Conservation (phyloP, 2,329 filamentous ascomycete species). For the Fusarium mangiferae region DNA sequence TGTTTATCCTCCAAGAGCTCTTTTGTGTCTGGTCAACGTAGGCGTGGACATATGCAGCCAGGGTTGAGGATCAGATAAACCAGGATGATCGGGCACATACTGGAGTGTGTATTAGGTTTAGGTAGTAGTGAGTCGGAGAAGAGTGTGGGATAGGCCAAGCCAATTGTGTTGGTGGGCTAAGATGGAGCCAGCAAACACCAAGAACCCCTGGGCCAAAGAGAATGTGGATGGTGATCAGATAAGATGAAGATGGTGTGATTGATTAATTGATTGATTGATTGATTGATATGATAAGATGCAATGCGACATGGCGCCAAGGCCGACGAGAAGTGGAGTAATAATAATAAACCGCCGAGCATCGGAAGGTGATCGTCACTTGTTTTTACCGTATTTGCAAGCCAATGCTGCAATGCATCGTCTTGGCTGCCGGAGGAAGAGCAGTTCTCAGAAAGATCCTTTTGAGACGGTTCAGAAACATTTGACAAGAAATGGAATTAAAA, state of each 20-base stretch:
- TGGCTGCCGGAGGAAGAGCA: not conserved
- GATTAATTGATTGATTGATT: not conserved
- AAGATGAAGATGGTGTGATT: slow-evolving; percentile 39
- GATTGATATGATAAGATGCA: slow-evolving; percentile 34
- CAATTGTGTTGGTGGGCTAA: not conserved
- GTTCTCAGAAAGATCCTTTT: not conserved
- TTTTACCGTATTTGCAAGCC: not conserved
- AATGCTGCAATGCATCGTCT: not conserved
- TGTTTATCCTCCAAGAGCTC: not conserved
- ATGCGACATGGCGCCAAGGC: slow-evolving; percentile 14
- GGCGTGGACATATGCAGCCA: not conserved
- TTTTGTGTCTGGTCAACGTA: not conserved
- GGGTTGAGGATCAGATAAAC: not conserved
- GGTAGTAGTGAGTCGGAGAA: not conserved
- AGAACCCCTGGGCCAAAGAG: not conserved
- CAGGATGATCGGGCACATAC: not conserved
- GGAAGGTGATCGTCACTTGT: slow-evolving; percentile 4
- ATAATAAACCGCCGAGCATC: slow-evolving; percentile 8
- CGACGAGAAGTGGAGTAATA: not conserved
- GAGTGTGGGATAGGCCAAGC: slow-evolving; percentile 2
- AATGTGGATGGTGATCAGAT: slow-evolving; percentile 30
- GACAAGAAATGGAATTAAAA: not conserved
- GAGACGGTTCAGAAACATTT: not conserved
- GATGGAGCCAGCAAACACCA: not conserved
- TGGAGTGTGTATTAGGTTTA: not conserved